Conservation (phyloP, 2,329 filamentous ascomycete species). For the Colletotrichum caudatum region DNA sequence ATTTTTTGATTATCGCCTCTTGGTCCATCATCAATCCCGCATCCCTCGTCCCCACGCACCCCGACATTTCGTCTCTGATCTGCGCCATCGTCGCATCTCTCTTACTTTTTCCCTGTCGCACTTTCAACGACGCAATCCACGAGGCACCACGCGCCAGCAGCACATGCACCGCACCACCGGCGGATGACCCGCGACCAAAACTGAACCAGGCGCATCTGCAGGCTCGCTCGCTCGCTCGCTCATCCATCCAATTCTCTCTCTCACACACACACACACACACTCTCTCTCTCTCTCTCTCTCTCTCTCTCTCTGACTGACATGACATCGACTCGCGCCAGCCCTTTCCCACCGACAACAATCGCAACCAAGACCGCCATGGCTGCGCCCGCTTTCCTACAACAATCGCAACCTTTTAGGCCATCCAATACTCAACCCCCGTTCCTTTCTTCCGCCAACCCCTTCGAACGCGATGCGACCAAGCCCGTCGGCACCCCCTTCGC, state of each 20-base stretch:
- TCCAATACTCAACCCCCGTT: slow-evolving; percentile 51
- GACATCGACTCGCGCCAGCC: slow-evolving; percentile 50
- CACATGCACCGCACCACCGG: slow-evolving; percentile 47
- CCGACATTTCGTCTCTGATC: slow-evolving; percentile 13
- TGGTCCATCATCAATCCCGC: slow-evolving; percentile 7
- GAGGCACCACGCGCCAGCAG: slow-evolving; percentile 42
- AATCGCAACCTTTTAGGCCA: slow-evolving; percentile 56
- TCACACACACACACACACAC: no score
- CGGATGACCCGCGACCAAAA: slow-evolving; percentile 48
- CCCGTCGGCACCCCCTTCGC: slow-evolving; percentile 56
- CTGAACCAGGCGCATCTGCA: slow-evolving; percentile 44
- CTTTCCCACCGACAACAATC: slow-evolving; percentile 47
- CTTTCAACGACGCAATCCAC: slow-evolving; percentile 12
- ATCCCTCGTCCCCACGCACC: slow-evolving; percentile 10
- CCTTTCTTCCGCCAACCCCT: slow-evolving; percentile 50
- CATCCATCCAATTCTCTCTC: slow-evolving; percentile 43
- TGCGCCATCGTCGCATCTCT: slow-evolving; percentile 29
- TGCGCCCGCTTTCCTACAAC: slow-evolving; percentile 56
- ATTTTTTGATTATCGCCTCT: slow-evolving; percentile 25
- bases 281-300: no score
- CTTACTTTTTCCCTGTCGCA: slow-evolving; percentile 7
- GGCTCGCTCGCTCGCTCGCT: slow-evolving; percentile 26
- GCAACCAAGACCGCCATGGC: slow-evolving; percentile 57
- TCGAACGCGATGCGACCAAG: slow-evolving; percentile 58
- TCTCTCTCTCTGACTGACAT: slow-evolving; percentile 25